phyloP scores from a whole-genome alignment of 768 basidiomycete species.

The Lentinula aciculospora region DNA sequence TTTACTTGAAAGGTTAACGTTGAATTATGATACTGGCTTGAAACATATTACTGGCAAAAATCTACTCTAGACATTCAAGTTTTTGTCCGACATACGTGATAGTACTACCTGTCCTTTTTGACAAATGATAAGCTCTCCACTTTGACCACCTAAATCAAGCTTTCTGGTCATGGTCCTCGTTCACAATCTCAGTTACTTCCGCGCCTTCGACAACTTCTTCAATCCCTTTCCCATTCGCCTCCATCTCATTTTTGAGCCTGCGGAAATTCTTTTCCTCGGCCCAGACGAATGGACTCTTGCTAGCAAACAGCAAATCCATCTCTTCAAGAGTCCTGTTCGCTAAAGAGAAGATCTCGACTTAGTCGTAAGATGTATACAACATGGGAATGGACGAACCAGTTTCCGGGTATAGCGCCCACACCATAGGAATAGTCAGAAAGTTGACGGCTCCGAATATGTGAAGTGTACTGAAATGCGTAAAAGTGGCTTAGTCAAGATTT shows the following conservation, averaged over 20 bases:
- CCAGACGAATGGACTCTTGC: slow-evolving; percentile 40
- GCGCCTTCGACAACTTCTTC: slow-evolving; percentile 11
- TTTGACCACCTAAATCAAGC: not conserved
- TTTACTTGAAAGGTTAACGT: too few species aligned
- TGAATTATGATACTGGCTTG: too few species aligned
- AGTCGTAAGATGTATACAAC: not conserved
- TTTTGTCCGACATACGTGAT: too few species aligned
- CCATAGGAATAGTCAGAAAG: slow-evolving; percentile 36
- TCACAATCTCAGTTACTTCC: not conserved
- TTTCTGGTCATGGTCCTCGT: not conserved
- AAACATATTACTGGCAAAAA: too few species aligned
- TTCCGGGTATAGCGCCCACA: slow-evolving; percentile 42
- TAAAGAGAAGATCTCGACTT: not conserved
- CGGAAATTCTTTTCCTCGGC: slow-evolving; percentile 34
- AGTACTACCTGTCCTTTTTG: too few species aligned
- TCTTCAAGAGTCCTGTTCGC: slow-evolving; percentile 40
- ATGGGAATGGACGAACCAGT: slow-evolving; percentile 12
- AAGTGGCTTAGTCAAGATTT: not conserved
- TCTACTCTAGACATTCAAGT: too few species aligned
- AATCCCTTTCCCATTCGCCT: slow-evolving; percentile 16
- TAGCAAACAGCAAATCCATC: slow-evolving; percentile 38
- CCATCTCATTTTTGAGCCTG: slow-evolving; percentile 27
- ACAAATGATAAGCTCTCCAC: too few species aligned
- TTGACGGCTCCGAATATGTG: slow-evolving; percentile 38
- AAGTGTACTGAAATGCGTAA: slow-evolving; percentile 30